Conservation (phyloP, 2,329 filamentous ascomycete species). For the Ascochyta clinopodiicola region DNA sequence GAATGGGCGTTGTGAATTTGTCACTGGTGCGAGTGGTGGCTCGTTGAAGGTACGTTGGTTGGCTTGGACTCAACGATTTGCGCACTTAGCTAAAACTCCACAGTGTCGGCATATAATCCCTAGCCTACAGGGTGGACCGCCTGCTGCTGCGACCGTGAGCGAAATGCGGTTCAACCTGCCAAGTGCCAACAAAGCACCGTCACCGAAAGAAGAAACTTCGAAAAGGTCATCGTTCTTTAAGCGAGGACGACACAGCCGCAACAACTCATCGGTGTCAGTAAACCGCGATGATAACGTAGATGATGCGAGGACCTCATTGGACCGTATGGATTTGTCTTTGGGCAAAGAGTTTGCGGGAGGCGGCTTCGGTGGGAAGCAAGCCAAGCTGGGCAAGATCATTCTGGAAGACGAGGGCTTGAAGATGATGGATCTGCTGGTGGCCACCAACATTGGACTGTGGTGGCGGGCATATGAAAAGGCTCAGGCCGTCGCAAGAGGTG, state of each 20-base stretch:
- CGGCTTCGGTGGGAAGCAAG: constrained; percentile 81
- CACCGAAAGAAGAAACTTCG: constrained; percentile 40
- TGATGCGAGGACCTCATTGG: constrained; percentile 43
- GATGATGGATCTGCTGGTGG: constrained; percentile 92
- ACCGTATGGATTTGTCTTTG: constrained; percentile 72
- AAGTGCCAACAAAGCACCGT: constrained; percentile 51
- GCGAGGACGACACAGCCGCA: constrained; percentile 36
- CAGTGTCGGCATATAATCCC: constrained; percentile 74
- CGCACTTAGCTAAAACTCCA: constrained; percentile 16
- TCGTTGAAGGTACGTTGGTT: constrained; percentile 61
- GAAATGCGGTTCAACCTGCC: constrained; percentile 92
- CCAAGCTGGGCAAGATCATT: constrained; percentile 93
- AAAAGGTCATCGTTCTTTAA: constrained; percentile 48
- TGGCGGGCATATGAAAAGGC: constrained; percentile 81
- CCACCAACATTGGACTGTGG: constrained; percentile 91
- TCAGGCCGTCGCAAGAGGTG: constrained; percentile 15
- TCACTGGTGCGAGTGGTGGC: constrained; percentile 76
- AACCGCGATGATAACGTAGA: constrained; percentile 23
- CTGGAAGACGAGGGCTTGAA: constrained; percentile 88
- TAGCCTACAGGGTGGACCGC: constrained; percentile 46
- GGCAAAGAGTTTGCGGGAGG: constrained; percentile 86
- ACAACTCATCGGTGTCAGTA: constrained; percentile 38
- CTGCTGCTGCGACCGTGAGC: constrained; percentile 65
- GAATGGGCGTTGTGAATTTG: constrained; percentile 86
- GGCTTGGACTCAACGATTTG: no score